These are phyloP conservation scores for Phytophthora meadii DNA, from an alignment of 352 stramenopile species.

Conservation along the genomic window DNA sequence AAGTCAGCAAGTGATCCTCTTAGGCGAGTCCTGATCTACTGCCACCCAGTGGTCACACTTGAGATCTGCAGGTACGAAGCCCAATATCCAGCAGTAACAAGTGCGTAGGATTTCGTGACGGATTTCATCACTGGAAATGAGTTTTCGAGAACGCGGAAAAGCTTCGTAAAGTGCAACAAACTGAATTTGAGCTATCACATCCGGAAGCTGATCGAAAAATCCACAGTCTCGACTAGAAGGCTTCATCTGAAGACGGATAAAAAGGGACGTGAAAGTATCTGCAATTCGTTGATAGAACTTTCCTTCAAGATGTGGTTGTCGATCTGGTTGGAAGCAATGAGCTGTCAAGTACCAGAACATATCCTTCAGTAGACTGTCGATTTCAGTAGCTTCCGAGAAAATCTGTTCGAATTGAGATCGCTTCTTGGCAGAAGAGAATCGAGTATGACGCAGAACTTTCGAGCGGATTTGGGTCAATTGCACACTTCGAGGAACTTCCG, in stretches of 20 bases:
- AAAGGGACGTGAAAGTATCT: constrained; percentile 71
- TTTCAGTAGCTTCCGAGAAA: constrained; percentile 48
- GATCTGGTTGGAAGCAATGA: constrained; percentile 60
- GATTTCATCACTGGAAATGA: constrained; percentile 41
- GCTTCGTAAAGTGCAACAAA: constrained; percentile 76
- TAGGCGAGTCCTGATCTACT: constrained; percentile 62
- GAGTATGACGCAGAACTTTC: constrained; percentile 59
- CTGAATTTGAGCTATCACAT: constrained; percentile 66
- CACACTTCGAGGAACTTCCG: constrained; percentile 60
- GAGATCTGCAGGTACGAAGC: constrained; percentile 60
- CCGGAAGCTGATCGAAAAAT: constrained; percentile 65
- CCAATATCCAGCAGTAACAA: constrained; percentile 71
- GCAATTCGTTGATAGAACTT: constrained; percentile 69
- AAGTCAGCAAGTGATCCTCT: constrained; percentile 66
- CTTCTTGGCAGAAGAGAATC: constrained; percentile 42
- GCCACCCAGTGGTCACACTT: constrained; percentile 61
- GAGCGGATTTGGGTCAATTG: constrained; percentile 53
- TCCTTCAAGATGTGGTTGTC: constrained; percentile 48
- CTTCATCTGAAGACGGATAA: constrained; percentile 68
- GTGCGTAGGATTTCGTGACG: constrained; percentile 53
- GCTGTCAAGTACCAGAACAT: constrained; percentile 81
- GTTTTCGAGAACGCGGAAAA: constrained; percentile 69
- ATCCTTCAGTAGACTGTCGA: constrained; percentile 70
- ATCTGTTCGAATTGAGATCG: constrained; percentile 49
- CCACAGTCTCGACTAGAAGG: constrained; percentile 50